These are phyloP conservation scores for Nemania serpens DNA, from an alignment of 2,329 filamentous ascomycete genomes.

Conservation along the genomic window DNA sequence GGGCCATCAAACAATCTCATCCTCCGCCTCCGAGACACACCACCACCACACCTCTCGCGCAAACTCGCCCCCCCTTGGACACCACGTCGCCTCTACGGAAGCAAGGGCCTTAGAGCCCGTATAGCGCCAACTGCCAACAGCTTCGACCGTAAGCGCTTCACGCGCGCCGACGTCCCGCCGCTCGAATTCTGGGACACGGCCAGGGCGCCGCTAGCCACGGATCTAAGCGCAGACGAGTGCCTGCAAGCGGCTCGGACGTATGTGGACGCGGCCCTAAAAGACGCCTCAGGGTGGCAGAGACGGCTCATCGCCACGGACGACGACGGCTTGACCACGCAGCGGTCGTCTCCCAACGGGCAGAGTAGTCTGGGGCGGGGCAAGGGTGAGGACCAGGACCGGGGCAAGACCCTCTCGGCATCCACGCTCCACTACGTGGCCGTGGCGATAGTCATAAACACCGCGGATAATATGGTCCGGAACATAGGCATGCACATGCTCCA, in stretches of 20 bases:
- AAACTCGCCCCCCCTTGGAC: not conserved
- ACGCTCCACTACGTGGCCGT: slow-evolving; percentile 43
- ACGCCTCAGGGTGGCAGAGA: slow-evolving; percentile 34
- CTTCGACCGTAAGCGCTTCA: too few relatives aligned
- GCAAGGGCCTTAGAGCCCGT: not conserved
- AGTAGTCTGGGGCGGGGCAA: not conserved
- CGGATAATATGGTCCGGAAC: not conserved
- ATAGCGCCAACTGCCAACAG: too few relatives aligned
- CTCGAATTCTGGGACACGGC: slow-evolving; percentile 35
- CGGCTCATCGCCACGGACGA: slow-evolving; percentile 27
- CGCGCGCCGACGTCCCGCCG: slow-evolving; percentile 36
- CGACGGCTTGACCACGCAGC: not conserved
- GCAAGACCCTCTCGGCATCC: slow-evolving; percentile 15
- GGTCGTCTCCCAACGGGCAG: not conserved
- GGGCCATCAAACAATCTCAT: not conserved
- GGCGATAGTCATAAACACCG: slow-evolving; percentile 5
- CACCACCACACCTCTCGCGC: slow-evolving; percentile 4
- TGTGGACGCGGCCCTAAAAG: slow-evolving; percentile 31
- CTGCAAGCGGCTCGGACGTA: slow-evolving; percentile 33
- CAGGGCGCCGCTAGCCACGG: slow-evolving; percentile 15
- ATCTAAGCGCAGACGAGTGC: slow-evolving; percentile 34
- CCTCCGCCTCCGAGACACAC: not conserved
- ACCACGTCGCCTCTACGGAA: not conserved
- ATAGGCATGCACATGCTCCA: slow-evolving; percentile 44
- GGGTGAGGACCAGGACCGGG: not conserved